phyloP scores from a whole-genome alignment of 2,329 filamentous ascomycete species.

The Helminthosporium solani region DNA sequence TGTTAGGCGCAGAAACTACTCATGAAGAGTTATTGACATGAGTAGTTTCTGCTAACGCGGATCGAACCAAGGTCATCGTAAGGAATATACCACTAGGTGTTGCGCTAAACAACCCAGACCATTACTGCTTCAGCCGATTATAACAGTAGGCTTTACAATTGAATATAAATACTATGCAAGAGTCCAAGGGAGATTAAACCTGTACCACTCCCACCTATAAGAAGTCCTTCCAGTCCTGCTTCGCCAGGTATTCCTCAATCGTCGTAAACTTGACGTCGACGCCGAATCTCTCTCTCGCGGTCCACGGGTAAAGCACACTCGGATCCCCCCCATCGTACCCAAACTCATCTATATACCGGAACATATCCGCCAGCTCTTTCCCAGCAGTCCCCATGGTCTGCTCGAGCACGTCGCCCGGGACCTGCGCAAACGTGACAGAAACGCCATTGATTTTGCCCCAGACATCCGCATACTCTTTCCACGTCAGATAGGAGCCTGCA shows the following conservation, averaged over 20 bases:
- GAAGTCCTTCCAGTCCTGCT: constrained; percentile 16
- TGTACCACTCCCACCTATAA: not conserved
- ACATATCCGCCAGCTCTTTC: constrained; percentile 36
- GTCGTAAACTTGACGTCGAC: constrained; percentile 21
- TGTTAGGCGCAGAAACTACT: too few species aligned
- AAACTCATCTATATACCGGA: constrained; percentile 37
- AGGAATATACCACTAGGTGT: too few species aligned
- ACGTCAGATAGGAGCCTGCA: constrained; percentile 19
- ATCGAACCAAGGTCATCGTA: too few species aligned
- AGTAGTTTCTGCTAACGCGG: too few species aligned
- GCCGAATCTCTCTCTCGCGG: constrained; percentile 17
- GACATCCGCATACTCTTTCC: constrained; percentile 23
- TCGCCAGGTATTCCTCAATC: constrained; percentile 28
- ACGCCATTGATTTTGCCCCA: constrained; percentile 26
- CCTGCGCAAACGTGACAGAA: constrained; percentile 17
- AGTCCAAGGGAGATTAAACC: too few species aligned
- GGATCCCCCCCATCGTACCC: constrained; percentile 42
- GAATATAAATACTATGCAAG: too few species aligned
- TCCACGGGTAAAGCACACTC: constrained; percentile 31
- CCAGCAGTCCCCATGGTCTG: constrained; percentile 24
- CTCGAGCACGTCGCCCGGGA: constrained; percentile 18
- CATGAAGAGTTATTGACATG: too few species aligned
- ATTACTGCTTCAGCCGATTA: too few species aligned
- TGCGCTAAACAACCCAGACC: too few species aligned
- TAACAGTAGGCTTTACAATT: too few species aligned